phyloP scores from a whole-genome alignment of 2,329 filamentous ascomycete genomes.

The Talaromyces sp. region DNA sequence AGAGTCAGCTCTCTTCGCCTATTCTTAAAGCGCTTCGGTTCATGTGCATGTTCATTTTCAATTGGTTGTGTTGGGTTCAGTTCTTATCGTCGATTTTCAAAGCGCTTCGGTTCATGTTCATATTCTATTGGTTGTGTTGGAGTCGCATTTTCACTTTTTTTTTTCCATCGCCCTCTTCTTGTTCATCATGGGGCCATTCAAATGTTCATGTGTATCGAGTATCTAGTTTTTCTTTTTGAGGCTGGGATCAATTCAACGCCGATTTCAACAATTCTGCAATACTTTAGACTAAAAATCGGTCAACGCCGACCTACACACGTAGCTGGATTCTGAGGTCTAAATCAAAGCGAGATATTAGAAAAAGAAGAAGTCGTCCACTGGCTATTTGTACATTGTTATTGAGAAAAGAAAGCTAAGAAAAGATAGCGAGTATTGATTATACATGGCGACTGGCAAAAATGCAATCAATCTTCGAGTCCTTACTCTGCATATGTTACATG shows the following conservation, averaged over 20 bases:
- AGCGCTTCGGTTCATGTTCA: background rate
- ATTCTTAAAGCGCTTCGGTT: background rate
- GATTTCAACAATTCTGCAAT: background rate
- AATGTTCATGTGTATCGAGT: background rate
- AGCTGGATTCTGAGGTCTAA: background rate
- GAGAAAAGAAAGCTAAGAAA: background rate
- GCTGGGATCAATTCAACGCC: background rate
- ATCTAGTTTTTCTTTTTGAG: background rate
- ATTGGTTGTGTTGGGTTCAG: background rate
- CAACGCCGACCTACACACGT: background rate
- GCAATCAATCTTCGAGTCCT: background rate
- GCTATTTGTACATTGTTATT: conserved; percentile 5
- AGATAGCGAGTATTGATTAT: background rate
- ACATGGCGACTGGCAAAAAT: background rate
- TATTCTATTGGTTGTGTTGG: background rate
- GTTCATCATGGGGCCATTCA: background rate
- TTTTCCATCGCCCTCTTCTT: background rate
- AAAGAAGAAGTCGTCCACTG: background rate
- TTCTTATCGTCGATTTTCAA: too few relatives aligned
- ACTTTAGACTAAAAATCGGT: background rate
- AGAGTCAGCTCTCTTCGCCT: background rate
- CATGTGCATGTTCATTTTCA: background rate
- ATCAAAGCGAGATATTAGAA: background rate
- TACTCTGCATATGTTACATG: conserved; percentile 45
- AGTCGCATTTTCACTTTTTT: background rate